Conservation (phyloP, 148 eudicot genomes). For the Amaranthus hypochondriacus region DNA sequence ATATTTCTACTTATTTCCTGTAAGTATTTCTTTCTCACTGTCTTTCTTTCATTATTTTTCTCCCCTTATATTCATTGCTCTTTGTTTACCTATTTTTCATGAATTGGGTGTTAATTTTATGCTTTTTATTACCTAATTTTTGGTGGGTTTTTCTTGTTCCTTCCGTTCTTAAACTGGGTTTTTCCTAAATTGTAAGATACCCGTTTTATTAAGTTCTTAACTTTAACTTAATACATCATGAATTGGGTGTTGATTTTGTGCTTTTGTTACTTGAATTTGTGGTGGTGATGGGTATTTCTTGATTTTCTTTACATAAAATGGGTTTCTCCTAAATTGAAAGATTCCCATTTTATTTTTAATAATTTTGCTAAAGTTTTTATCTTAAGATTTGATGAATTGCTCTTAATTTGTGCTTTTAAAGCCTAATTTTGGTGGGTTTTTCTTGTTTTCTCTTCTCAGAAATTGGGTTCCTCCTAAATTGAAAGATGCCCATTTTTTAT, state of each 20-base stretch:
- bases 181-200: no score
- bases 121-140: slow-evolving; percentile 28
- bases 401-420: no score
- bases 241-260: no score
- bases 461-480: neutral
- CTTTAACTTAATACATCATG: no score
- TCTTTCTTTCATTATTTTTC: neutral
- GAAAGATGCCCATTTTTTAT: neutral
- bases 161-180: neutral
- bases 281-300: no score
- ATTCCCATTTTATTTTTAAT: neutral
- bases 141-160: neutral
- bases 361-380: neutral
- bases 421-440: neutral
- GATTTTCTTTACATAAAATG: no score
- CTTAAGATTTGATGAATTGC: neutral
- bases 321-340: neutral
- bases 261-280: no score
- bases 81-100: neutral
- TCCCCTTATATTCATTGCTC: neutral
- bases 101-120: slow-evolving; percentile 23
- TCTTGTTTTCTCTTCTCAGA: neutral
- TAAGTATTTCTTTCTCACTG: slow-evolving; percentile 32
- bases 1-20: neutral
- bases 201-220: no score